Conservation (phyloP, 1,284 basidiomycete species). For the Rhodotorula mucilaginosa region DNA sequence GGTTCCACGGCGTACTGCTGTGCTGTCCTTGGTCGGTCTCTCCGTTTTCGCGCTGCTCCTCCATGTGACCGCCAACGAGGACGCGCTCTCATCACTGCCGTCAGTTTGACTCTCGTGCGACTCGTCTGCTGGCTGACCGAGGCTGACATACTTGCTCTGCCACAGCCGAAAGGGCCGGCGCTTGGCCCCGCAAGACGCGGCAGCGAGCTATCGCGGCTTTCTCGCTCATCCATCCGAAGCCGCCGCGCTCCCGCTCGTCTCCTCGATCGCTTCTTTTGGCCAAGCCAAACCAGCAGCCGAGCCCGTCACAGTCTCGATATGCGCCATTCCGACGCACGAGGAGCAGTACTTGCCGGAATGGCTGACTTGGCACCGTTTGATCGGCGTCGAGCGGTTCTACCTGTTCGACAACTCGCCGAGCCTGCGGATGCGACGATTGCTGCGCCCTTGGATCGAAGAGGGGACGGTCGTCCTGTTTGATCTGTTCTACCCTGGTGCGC, state of each 20-base stretch:
- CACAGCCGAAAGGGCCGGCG: neutral
- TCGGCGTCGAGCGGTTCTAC: constrained; percentile 35
- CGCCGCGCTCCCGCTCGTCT: constrained; percentile 17
- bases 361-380: constrained; percentile 33
- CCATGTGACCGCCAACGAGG: neutral
- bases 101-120: neutral
- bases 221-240: constrained; percentile 15
- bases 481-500: constrained; percentile 23
- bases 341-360: constrained; percentile 31
- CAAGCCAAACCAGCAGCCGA: neutral
- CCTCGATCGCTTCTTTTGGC: constrained; percentile 18
- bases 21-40: neutral
- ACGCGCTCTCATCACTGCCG: neutral
- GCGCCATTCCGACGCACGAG: constrained; percentile 35
- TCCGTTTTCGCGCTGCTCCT: neutral
- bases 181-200: neutral
- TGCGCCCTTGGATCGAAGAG: constrained; percentile 36
- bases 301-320: constrained; percentile 20
- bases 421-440: constrained; percentile 21
- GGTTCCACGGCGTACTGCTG: neutral
- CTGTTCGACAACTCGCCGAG: constrained; percentile 33
- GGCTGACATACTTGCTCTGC: neutral
- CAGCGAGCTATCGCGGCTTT: neutral
- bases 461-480: constrained; percentile 30
- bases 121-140: neutral